Base-by-base conservation (phyloP, 208 protist genomes). In the Vickermania spadyakhi region DNA sequence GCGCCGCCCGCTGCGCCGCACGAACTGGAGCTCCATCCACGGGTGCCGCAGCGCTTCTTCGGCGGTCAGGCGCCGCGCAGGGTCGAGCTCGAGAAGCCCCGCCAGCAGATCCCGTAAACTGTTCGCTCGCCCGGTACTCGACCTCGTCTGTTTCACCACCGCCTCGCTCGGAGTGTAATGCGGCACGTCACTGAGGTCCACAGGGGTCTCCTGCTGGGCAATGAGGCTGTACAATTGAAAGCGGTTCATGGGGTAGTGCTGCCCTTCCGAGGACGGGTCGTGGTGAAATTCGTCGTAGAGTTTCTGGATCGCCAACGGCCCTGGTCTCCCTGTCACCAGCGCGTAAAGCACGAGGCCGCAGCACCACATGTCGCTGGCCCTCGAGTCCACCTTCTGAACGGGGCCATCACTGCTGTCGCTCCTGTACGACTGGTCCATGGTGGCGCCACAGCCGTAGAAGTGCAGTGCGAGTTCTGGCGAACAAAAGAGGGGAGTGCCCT, bases 401-500 rank as follows among this genome's bases (percentile, higher is more conserved):
- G 62, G 26, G 2, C 59, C 49, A 27, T 29, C 58, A 3, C 22
- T 41, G 11, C 56, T 62, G 7, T 71, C 69, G 14, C 52, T 30
- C 21, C 62, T 23, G 56, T 66, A 27, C 62, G n/a, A n/a, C n/a
- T n/a, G n/a, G 5, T 56, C 61, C 18, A 57, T 1, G 3, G 66
- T 58, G n/a, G n/a, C n/a, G n/a, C n/a, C n/a, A 11, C 61, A 64
- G 23, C 65, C 69, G 67, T 89, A 93, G 53, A 87, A 93, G 58
- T 72, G 60, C 50, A 68, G 68, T 59, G 82, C 89, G 53, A 94
- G 57, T 70, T 97, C 90, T 30, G 94, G 94, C 7, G 86, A 86
- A 22, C 91, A 70, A 65, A 73, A 96, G 52, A 93, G 83, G 1
- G 91, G 85, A 2, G 93, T 89, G 62, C 87, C 87, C 27, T 82